phyloP scores from a whole-genome alignment of 257 asterid genomes.

The Paraleonurus japonicus region DNA sequence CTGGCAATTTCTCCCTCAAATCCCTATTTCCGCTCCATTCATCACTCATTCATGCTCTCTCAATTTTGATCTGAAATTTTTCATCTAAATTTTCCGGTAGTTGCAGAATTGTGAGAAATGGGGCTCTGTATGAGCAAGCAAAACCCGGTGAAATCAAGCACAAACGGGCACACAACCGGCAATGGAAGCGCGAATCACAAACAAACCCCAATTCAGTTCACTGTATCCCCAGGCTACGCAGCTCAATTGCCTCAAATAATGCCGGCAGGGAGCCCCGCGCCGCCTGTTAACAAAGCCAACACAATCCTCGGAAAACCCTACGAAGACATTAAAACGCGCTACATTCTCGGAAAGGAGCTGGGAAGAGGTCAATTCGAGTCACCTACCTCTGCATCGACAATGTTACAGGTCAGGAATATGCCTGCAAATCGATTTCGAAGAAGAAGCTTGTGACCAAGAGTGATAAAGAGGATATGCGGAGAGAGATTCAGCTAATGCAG shows the following conservation, averaged over 20 bases:
- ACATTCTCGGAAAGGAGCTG: slow-evolving; percentile 61
- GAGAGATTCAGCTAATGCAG: slow-evolving; percentile 85
- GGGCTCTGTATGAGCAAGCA: slow-evolving; percentile 48
- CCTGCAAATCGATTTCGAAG: slow-evolving; percentile 80
- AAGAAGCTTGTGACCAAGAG: slow-evolving; percentile 57
- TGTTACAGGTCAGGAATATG: slow-evolving; percentile 48
- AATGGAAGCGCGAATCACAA: slow-evolving; percentile 32
- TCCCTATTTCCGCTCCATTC: neutral
- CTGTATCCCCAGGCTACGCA: slow-evolving; percentile 58
- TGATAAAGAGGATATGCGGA: slow-evolving; percentile 76
- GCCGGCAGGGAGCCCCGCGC: slow-evolving; percentile 39
- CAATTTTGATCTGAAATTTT: no score
- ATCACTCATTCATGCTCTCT: neutral
- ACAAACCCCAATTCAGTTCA: slow-evolving; percentile 42
- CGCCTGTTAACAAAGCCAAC: slow-evolving; percentile 30
- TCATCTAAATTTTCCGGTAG: neutral
- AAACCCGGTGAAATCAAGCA: slow-evolving; percentile 25
- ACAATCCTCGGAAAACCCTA: slow-evolving; percentile 66
- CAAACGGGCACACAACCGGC: slow-evolving; percentile 25
- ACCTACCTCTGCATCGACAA: slow-evolving; percentile 59
- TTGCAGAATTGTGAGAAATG: slow-evolving; percentile 23
- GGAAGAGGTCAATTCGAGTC: slow-evolving; percentile 81
- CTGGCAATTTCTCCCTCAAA: neutral
- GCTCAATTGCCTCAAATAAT: slow-evolving; percentile 35
- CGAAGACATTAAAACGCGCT: slow-evolving; percentile 52